Evolutionary conservation across 1,139 yeast genomes (phyloP), one percentile per base, ranked within the genome.

Genomic region (Nadsonia commutata): DNA sequence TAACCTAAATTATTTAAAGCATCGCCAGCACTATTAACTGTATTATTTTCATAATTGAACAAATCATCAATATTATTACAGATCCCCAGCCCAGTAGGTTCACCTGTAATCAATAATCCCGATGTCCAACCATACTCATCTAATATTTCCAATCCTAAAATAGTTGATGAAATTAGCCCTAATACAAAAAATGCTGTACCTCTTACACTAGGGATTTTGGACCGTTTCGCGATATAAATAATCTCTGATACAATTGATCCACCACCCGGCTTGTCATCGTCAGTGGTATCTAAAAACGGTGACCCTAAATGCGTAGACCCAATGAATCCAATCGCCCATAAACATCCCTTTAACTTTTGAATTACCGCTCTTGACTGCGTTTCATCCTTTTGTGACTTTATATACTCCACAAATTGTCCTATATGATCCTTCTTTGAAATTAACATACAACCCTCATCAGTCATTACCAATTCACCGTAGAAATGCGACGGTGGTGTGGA

Each of bases 241-340:
- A 80, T 70, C 47, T 74, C 76, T 40, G 68, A 70, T 5, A 76
- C 73, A n/a, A 74, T 64, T 7, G 33, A 27, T n/a, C n/a, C n/a
- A n/a, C n/a, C n/a, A n/a, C n/a, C n/a, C 3, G 33, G 33, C 9
- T 27, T 13, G n/a, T 27, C 16, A 9, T 4, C 33, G 9, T 71
- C 72, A 46, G 75, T 65, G 18, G 80, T 71, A 53, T 80, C 85
- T 40, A 85, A 59, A 37, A 84, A 66, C 39, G 75, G 74, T 23
- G 80, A 75, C 0, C 95, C 95, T 45, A 69, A 65, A 0, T 56
- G 48, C n/a, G 60, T 57, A 8, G 86, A 74, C 1, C 88, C 86
- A 37, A 86, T 78, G 52, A 79, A 79, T 0, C 96, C 96, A 38
- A 84, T 68, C 2, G 94, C 80, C 96, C 97, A 90, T 40, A 88